A percentile compares a stretch with the other conserved stretches of the same genome.
Conservation (phyloP, 1,284 basidiomycete species). For the Fomitopsis schrenkii region DNA sequence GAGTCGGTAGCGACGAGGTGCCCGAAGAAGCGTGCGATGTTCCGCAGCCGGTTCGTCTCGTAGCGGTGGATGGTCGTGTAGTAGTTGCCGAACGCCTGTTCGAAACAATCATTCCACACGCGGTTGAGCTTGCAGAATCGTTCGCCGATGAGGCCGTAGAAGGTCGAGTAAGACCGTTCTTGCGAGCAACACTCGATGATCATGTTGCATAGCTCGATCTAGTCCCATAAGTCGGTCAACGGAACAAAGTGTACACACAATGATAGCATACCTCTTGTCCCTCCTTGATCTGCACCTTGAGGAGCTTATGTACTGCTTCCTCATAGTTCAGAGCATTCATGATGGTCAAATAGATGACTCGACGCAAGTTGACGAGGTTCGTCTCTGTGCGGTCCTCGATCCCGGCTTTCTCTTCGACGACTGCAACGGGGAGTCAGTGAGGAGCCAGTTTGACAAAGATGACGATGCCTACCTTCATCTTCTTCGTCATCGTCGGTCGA, state of each 20-base stretch:
- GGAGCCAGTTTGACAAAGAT: not conserved
- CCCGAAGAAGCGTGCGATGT: conserved; percentile 96
- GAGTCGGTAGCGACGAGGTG: conserved; percentile 84
- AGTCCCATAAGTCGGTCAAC: conserved; percentile 6
- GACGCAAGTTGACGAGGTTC: conserved; percentile 91
- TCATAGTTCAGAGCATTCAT: conserved; percentile 99
- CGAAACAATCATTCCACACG: conserved; percentile 88
- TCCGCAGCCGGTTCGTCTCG: conserved; percentile 96
- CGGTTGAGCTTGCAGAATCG: conserved; percentile 95
- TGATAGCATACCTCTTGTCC: conserved; percentile 77
- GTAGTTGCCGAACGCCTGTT: conserved; percentile 86
- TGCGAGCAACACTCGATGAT: conserved; percentile 99
- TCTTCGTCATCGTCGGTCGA: conserved; percentile 59
- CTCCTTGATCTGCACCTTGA: conserved; percentile 89
- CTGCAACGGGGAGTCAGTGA: conserved; percentile 23
- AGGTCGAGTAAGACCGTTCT: conserved; percentile 94
- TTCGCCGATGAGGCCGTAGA: conserved; percentile 95
- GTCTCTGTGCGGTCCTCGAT: conserved; percentile 96
- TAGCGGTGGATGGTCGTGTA: conserved; percentile 98
- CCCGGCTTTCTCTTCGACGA: conserved; percentile 73
- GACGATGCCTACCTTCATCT: conserved; percentile 32
- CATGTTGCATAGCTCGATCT: conserved; percentile 98
- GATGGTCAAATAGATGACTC: conserved; percentile 95
- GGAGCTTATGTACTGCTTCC: conserved; percentile 96
- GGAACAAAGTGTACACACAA: not conserved